Percentiles rank a stretch among this genome's conserved stretches.
phyloP scores from a whole-genome alignment of 345 rosid species.

The Euclidium syriacum region DNA sequence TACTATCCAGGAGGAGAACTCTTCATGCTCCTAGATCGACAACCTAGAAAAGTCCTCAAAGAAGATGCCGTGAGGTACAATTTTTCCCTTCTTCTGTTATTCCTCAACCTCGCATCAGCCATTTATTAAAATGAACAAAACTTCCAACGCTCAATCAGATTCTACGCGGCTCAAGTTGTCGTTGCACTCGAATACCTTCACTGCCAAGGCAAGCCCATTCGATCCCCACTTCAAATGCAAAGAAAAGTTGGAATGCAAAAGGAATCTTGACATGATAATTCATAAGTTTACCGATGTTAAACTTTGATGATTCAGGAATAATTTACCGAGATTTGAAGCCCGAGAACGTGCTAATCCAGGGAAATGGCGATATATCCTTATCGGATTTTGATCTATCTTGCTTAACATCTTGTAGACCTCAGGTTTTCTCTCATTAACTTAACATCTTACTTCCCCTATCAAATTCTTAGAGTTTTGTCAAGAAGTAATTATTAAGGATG shows the following conservation, averaged over 20 bases:
- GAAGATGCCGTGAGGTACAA: slow-evolving; percentile 88
- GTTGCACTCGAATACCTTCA: slow-evolving; percentile 96
- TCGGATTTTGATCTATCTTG: slow-evolving; percentile 95
- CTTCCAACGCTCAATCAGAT: no score
- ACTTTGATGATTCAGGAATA: slow-evolving; percentile 44
- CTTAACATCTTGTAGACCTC: slow-evolving; percentile 90
- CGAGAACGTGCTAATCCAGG: slow-evolving; percentile 76
- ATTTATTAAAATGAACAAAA: not conserved
- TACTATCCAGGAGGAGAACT: slow-evolving; percentile 96
- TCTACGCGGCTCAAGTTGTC: slow-evolving; percentile 83
- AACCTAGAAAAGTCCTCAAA: slow-evolving; percentile 74
- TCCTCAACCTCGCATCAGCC: not conserved
- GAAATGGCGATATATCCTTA: slow-evolving; percentile 69
- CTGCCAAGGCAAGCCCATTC: slow-evolving; percentile 63
- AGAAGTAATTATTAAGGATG: not conserved
- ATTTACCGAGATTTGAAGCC: slow-evolving; percentile 93
- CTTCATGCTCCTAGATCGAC: slow-evolving; percentile 81
- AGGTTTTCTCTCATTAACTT: slow-evolving; percentile 42
- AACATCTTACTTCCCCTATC: not conserved
- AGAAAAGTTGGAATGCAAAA: not conserved
- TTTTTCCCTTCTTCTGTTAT: no score
- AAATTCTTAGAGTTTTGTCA: not conserved
- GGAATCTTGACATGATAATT: not conserved
- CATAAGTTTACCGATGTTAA: no score
- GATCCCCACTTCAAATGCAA: not conserved